phyloP scores from a whole-genome alignment of 352 stramenopile genomes.

The Phytophthora sp. region DNA sequence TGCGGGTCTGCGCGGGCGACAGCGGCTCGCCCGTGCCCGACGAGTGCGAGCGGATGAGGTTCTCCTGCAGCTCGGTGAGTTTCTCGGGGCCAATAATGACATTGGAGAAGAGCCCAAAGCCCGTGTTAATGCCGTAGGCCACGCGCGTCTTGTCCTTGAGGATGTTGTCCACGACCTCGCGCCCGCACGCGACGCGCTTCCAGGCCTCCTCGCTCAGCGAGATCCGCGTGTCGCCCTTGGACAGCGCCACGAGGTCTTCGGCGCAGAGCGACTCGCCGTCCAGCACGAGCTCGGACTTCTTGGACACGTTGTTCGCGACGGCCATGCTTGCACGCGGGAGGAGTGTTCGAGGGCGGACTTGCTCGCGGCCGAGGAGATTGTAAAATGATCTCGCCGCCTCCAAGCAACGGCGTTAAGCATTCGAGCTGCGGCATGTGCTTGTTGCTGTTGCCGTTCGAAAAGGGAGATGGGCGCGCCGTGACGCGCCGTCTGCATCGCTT shows the following conservation, averaged over 20 bases:
- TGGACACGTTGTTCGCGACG: conserved; percentile 2
- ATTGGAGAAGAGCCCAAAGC: conserved; percentile 92
- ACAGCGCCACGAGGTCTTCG: conserved; percentile 77
- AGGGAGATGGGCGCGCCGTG: conserved; percentile 13
- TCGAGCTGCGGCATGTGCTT: conserved; percentile 1
- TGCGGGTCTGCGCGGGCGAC: conserved; percentile 75
- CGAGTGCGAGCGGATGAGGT: conserved; percentile 84
- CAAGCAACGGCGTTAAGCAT: conserved; percentile 7
- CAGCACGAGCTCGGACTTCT: conserved; percentile 46
- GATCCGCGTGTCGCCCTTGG: conserved; percentile 62
- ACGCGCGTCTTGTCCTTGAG: conserved; percentile 79
- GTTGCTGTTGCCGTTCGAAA: conserved; percentile 20
- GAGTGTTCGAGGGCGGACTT: conserved; percentile 1
- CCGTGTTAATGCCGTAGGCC: conserved; percentile 93
- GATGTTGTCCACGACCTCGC: conserved; percentile 89
- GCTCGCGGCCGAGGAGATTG: conserved; percentile 23
- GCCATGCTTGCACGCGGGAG: conserved; percentile 7
- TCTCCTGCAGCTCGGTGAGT: conserved; percentile 86
- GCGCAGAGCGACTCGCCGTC: conserved; percentile 73
- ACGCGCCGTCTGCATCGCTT: conserved; percentile 18
- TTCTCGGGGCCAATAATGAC: conserved; percentile 88
- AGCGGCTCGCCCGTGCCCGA: conserved; percentile 84
- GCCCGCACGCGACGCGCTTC: conserved; percentile 72
- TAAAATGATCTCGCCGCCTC: conserved; percentile 22
- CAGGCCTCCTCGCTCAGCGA: conserved; percentile 70